These are phyloP conservation scores for Euphrasia confusa DNA, from an alignment of 257 asterid species.

Conservation along the genomic window DNA sequence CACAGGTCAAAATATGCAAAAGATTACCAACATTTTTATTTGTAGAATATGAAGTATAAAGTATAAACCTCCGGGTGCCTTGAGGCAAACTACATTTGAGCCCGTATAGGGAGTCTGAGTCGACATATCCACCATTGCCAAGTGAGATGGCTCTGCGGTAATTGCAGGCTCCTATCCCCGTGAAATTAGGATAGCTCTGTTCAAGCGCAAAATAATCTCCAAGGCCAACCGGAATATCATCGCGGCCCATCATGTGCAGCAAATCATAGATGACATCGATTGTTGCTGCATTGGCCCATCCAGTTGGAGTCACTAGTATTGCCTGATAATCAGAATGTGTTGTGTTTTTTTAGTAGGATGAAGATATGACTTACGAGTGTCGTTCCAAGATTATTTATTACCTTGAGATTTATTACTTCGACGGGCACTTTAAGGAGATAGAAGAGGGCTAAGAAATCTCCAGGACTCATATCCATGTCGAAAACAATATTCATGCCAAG, in stretches of 20 bases:
- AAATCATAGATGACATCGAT: slow-evolving; percentile 72
- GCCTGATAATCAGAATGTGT: slow-evolving; percentile 37
- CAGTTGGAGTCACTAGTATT: slow-evolving; percentile 69
- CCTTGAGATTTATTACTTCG: slow-evolving; percentile 73
- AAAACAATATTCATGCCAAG: slow-evolving; percentile 65
- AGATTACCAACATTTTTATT: background rate
- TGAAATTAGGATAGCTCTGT: slow-evolving; percentile 40
- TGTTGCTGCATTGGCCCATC: slow-evolving; percentile 91
- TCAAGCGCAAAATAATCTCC: slow-evolving; percentile 61
- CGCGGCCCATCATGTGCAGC: slow-evolving; percentile 96
- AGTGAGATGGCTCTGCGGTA: slow-evolving; percentile 70
- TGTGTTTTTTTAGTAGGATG: background rate
- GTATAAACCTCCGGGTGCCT: slow-evolving; percentile 63
- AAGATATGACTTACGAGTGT: too few species aligned
- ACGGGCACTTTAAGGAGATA: slow-evolving; percentile 76
- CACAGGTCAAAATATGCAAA: background rate
- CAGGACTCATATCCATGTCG: slow-evolving; percentile 95
- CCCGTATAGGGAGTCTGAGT: slow-evolving; percentile 81
- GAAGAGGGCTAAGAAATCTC: slow-evolving; percentile 81
- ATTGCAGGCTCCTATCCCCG: slow-evolving; percentile 69
- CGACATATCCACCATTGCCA: slow-evolving; percentile 79
- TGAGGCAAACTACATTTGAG: slow-evolving; percentile 70
- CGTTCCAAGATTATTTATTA: slow-evolving; percentile 9
- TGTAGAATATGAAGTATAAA: background rate
- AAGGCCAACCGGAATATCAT: slow-evolving; percentile 73